Base-by-base conservation (phyloP, 805 yeast species). In the Wickerhamiella sorbophila region DNA sequence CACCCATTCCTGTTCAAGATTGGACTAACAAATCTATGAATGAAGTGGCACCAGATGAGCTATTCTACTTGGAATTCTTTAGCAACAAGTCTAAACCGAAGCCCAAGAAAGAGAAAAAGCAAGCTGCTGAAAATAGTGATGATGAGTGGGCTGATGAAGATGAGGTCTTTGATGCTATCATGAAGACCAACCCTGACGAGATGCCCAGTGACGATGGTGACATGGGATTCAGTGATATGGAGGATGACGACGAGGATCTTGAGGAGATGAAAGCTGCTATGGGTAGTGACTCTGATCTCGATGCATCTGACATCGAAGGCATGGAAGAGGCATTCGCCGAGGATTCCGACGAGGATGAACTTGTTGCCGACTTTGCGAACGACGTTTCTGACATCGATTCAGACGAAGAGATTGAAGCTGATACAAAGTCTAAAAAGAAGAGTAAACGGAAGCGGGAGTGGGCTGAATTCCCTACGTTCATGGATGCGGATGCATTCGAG, bases 31-130 rank as follows among this genome's bases (percentile, higher is more conserved):
- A 46, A 59, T 75, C 69, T 50, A 68, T 71, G 1, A 71, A 68
- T 22, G 77, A 78, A 36, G 70, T 88, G 43, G 80, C 72, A 46
- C 95, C 94, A 1, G 94, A 85, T 48, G 98, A 88, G 59, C 66
- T 71, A 54, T 88, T 88, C 65, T 85, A 84, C 71, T 75, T 78
- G 59, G 85, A 84, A 58, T 87, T 84, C 64, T 87, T 87, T 63
- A 66, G 75, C 17, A 66, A 71, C 20, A 65, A 55, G 27, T 50
- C 53, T 14, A 55, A 56, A 38, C 50, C 54, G 20, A 45, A 44
- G 48, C 52, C 51, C 20, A 52, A 47, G 33, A 52, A 41, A 47
- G 65, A 48, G 48, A 59, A 51, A 47, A 61, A 54, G 40, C 40
- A 50, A 24, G 42, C 39, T 9, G 52, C 53, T 15, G 58, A 56